Base-by-base conservation (phyloP, 1,284 basidiomycete species). In the Cronartium ribicola region DNA sequence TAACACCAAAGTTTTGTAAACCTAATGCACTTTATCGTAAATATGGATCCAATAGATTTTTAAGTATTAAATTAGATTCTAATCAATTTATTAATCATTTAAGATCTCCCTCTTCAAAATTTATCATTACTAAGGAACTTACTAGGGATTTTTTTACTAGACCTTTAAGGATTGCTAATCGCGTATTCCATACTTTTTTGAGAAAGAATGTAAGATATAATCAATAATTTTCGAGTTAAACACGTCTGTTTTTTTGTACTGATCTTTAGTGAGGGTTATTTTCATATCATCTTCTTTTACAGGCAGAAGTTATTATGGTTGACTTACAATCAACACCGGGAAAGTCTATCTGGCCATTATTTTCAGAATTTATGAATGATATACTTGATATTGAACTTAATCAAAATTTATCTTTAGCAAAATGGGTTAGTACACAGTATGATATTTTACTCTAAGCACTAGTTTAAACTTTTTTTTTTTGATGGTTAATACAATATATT, bases 11-110 rank as follows among this genome's bases (percentile, higher is more conserved):
- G 11, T 14, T 57, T 17, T 36, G 14, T 40, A 48, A 65, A 17
- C 10, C 62, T 4, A 72, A 65, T 22, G 44, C 62, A 11, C 69
- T 72, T n/a, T 41, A 55, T 59, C 61, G 69, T 4, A 55, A 8
- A 11, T 72, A 65, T 59, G 69, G 69, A 14, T 43, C 69, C 10
- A 22, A 72, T 10, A 46, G 14, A 14, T 72, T 72, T 43, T 51
- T 72, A 7, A 29, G 20, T 5, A 20, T 59, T 22, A 29, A 13
- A 43, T 22, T 72, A 17, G 43, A 37, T 29, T 29, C 29, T 29
- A 62, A 72, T 5, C 22, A 72, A 57, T 39, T 65, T 11, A 17
- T 39, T n/a, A 13, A 20, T 36, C 61, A 61, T 20, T 20, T 72
- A 22, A 46, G 59, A 48, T 4, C 46, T 10, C 14, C 37, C 20